Percentiles rank a stretch among this genome's conserved stretches.
phyloP scores from a whole-genome alignment of 495 filamentous ascomycete genomes.

The Daldinia grandis region DNA sequence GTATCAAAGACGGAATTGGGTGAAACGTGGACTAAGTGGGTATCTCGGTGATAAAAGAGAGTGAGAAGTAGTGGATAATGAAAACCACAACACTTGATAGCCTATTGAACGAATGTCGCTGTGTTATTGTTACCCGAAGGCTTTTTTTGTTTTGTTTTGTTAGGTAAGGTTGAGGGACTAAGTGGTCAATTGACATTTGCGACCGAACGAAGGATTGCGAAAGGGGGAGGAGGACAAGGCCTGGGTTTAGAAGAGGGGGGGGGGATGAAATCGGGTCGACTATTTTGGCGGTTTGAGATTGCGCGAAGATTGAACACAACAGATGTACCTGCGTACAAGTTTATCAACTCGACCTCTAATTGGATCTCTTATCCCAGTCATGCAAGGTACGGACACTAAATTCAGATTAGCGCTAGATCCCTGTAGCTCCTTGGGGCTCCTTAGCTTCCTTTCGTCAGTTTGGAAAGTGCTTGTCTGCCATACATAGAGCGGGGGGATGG shows the following conservation, averaged over 20 bases:
- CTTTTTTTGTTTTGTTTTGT: not conserved
- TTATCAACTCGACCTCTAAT: slow-evolving; percentile 18
- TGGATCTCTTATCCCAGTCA: slow-evolving; percentile 22
- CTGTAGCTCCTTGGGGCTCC: slow-evolving; percentile 13
- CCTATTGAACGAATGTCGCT: slow-evolving; percentile 23
- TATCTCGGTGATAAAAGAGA: slow-evolving; percentile 12
- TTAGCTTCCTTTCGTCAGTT: slow-evolving; percentile 13
- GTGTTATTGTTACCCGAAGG: not conserved
- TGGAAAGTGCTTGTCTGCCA: slow-evolving; percentile 12
- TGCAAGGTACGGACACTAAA: slow-evolving; percentile 38
- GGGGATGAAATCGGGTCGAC: slow-evolving; percentile 8
- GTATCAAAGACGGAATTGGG: slow-evolving; percentile 37
- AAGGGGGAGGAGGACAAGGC: slow-evolving; percentile 14
- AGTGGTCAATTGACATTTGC: slow-evolving; percentile 4
- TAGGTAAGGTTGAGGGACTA: slow-evolving; percentile 1
- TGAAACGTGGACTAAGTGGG: slow-evolving; percentile 20
- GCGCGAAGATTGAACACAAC: slow-evolving; percentile 3
- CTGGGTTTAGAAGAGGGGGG: not conserved
- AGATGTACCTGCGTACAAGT: slow-evolving; percentile 5
- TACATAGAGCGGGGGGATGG: not conserved
- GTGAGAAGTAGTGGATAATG: not conserved
- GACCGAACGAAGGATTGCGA: slow-evolving; percentile 7
- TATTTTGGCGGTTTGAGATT: slow-evolving; percentile 37
- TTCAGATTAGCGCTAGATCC: slow-evolving; percentile 32
- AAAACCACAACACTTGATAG: not conserved